phyloP scores from a whole-genome alignment of 2,329 filamentous ascomycete genomes.

The Raffaelea deltoideospora region DNA sequence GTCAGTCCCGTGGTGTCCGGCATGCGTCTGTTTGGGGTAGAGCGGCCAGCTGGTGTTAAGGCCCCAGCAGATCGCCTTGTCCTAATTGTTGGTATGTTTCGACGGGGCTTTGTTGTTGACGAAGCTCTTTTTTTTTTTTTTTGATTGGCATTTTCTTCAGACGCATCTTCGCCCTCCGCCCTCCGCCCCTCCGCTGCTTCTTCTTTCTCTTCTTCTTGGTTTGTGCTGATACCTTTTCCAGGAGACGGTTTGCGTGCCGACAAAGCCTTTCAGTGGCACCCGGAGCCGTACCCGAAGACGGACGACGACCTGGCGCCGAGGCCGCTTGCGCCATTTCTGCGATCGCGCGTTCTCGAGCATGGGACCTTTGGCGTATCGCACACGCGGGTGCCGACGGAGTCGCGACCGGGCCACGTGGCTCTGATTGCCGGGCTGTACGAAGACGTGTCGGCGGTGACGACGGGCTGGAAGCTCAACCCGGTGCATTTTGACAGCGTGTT shows the following conservation, averaged over 20 bases:
- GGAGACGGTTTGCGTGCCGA: constrained; percentile 90
- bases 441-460: constrained; percentile 92
- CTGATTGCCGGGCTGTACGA: constrained; percentile 94
- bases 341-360: constrained; percentile 72
- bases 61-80: constrained; percentile 82
- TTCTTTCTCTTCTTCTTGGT: background rate
- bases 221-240: constrained; percentile 15
- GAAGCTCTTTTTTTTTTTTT: background rate
- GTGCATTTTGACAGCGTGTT: constrained; percentile 99
- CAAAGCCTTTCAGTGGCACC: constrained; percentile 90
- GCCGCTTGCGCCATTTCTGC: constrained; percentile 78
- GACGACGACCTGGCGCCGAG: constrained; percentile 54
- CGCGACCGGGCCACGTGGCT: constrained; percentile 87
- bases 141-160: background rate
- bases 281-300: constrained; percentile 62
- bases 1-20: constrained; percentile 93
- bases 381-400: constrained; percentile 92
- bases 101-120: too few species aligned
- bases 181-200: too few species aligned
- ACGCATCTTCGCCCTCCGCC: too few species aligned
- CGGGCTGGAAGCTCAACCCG: constrained; percentile 96
- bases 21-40: constrained; percentile 68
- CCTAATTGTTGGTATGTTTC: constrained; percentile 71
- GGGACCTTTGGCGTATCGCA: constrained; percentile 97
- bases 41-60: constrained; percentile 40